Evolutionary conservation across 1,284 basidiomycete genomes (phyloP).

Genomic region (Leccinum olivaceoglutinosum): DNA sequence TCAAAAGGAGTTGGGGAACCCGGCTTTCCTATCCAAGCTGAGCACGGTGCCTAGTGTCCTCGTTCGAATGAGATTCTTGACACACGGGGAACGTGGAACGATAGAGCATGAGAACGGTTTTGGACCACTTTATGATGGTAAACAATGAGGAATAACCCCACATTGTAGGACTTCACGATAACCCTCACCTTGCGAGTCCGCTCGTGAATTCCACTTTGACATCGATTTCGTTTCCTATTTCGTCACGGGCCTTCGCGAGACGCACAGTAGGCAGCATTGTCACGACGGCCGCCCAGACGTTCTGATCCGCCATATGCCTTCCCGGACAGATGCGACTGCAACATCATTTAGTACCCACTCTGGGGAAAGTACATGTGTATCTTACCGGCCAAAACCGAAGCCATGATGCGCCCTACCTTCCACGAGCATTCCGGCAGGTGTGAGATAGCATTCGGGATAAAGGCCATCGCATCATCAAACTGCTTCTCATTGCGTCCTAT

Average conservation of each 20-base stretch:
- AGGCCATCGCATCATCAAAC: slow-evolving; percentile 20
- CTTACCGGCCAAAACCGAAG: slow-evolving; percentile 29
- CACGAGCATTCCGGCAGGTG: slow-evolving; percentile 10
- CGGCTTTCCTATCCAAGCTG: background rate
- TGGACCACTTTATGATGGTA: slow-evolving; percentile 13
- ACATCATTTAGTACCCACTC: background rate
- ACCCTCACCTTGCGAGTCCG: slow-evolving; percentile 18
- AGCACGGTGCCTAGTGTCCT: background rate
- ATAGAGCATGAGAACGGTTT: slow-evolving; percentile 24
- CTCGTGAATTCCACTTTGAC: slow-evolving; percentile 22
- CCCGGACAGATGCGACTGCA: slow-evolving; percentile 24
- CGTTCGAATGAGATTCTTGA: slow-evolving; percentile 16
- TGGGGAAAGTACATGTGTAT: background rate
- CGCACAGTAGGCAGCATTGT: slow-evolving; percentile 22
- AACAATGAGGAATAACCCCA: slow-evolving; percentile 6
- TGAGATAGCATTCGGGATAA: slow-evolving; percentile 27
- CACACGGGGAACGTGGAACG: slow-evolving; percentile 11
- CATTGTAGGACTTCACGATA: background rate
- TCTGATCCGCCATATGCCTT: slow-evolving; percentile 22
- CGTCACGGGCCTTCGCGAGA: slow-evolving; percentile 17
- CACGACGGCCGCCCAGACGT: slow-evolving; percentile 22
- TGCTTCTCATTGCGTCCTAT: slow-evolving; percentile 23
- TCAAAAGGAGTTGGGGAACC: no score
- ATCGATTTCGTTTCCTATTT: slow-evolving; percentile 20
- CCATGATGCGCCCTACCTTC: background rate